Base-by-base conservation (phyloP, 352 stramenopile species). In the Phytophthora citricola region DNA sequence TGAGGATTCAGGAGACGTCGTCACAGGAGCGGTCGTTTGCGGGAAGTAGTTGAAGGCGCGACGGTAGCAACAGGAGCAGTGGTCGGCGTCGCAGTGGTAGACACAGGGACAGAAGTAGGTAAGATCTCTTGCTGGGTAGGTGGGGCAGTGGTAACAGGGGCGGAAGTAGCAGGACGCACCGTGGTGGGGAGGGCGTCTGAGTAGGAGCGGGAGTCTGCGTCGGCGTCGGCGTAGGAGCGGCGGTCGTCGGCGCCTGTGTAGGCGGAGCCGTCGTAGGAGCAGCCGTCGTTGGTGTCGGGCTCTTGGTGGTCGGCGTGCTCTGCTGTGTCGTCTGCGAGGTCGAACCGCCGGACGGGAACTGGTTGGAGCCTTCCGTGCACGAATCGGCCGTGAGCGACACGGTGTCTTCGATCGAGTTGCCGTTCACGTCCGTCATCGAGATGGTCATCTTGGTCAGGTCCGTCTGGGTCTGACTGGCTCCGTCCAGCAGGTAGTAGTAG, bases 401-500 rank as follows among this genome's bases (percentile, higher is more conserved):
- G 12, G 76, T 90, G 46, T 89, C 81, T 38, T 75, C 65, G 45
- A 91, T 79, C 44, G 69, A 71, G 51, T 92, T 76, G 26, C 79
- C 84, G 45, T 73, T 79, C 12, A 83, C 61, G 54, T 84, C 87
- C 41, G 81, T 92, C 45, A 88, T 65, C 4, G 76, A 61, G 29
- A 92, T 75, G 9, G 63, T 70, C 0, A 88, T 43, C 20, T 54
- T 64, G 4, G 44, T 61, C 2, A 88, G 50, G 36, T 85, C 68
- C 29, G 72, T 70, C 22, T 78, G 70, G 22, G 57, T 60, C 46
- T 75, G 27, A 56, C 70, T 69, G 4, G 58, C 58, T n/a, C 75
- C 72, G 27, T 87, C 73, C 2, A 86, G 49, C 24, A 90, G 26
- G 56, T 72, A 92, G 69, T 90, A 92, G 64, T 87, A 92, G 17